Evolutionary conservation across 2,329 filamentous ascomycete genomes (phyloP), one percentile per base, ranked within the genome.

Genomic region (Fusarium sp.): DNA sequence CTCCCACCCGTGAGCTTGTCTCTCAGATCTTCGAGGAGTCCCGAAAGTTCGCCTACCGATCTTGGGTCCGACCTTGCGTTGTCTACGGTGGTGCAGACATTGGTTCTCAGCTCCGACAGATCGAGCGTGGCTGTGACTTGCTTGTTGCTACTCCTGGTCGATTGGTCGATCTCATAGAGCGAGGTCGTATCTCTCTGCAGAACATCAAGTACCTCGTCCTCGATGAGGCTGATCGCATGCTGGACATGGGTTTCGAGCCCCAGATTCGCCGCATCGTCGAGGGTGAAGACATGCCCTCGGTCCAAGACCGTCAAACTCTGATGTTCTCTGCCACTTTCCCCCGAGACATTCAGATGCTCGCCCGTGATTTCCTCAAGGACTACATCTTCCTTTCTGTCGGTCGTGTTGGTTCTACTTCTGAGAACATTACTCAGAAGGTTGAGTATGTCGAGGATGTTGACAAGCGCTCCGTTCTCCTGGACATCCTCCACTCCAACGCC

Each of bases 241-340:
- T 99, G 87, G 96, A 99, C 88, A 99, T 99, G 96, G 96, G 96
- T 96, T 99, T 99, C 87, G 96, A 99, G 86, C 96, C 96, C 76
- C 96, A 99, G 84, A 99, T 99, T 78, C 94, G 96, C 77, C 92
- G 95, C 75, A 98, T 99, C 76, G 96, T 99, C 44, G 95, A 98
- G 83, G 94, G 94, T 63, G 96, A 98, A 83, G 96, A 99, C 76
- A 99, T 99, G 96, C 96, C 96, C 58, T 81, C 82, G 52, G 92
- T 95, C 63, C 83, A 89, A 70, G 84, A 87, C 74, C 94, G 96
- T 77, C 96, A 99, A 83, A 99, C 96, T 55, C 95, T 99, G 85
- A 99, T 99, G 96, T 99, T 99, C 81, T 99, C 96, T 39, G 96
- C 96, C 80, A 99, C 96, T 65, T 99, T 99, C 88, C 96, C 96